Evolutionary conservation across 1,284 basidiomycete species (phyloP).

Genomic region (Thecaphora thlaspeos): DNA sequence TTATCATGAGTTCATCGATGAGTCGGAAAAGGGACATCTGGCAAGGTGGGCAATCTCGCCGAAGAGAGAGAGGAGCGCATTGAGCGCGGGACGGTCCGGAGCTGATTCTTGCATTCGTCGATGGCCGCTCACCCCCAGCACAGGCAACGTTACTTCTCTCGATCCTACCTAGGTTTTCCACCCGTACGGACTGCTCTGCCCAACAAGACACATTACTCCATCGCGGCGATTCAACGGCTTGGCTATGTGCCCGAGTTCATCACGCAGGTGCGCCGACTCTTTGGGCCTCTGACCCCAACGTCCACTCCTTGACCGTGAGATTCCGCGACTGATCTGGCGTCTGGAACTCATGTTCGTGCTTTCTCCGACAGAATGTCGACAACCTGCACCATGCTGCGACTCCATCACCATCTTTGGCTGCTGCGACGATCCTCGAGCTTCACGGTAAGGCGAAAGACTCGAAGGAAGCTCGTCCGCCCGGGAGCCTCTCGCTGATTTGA

Average conservation of each 20-base stretch:
- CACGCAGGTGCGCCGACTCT: slow-evolving; percentile 26
- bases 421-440: slow-evolving; percentile 50
- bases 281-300: no score
- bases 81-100: no score
- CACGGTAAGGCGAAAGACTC: no score
- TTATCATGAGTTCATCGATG: slow-evolving; percentile 51
- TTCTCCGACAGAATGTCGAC: slow-evolving; percentile 50
- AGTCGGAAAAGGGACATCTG: slow-evolving; percentile 32
- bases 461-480: no score
- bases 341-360: not conserved
- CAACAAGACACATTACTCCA: slow-evolving; percentile 50
- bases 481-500: no score
- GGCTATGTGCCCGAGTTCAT: slow-evolving; percentile 49
- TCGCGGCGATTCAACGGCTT: slow-evolving; percentile 49
- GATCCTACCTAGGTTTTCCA: slow-evolving; percentile 55
- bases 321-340: no score
- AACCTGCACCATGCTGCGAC: slow-evolving; percentile 53
- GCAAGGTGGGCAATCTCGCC: no score
- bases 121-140: not conserved
- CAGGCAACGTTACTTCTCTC: slow-evolving; percentile 54
- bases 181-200: slow-evolving; percentile 48
- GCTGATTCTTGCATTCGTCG: no score
- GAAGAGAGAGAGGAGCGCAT: no score
- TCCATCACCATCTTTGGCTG: slow-evolving; percentile 31
- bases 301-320: no score